Conservation (phyloP, 1,284 basidiomycete genomes). For the Mycena sp. region DNA sequence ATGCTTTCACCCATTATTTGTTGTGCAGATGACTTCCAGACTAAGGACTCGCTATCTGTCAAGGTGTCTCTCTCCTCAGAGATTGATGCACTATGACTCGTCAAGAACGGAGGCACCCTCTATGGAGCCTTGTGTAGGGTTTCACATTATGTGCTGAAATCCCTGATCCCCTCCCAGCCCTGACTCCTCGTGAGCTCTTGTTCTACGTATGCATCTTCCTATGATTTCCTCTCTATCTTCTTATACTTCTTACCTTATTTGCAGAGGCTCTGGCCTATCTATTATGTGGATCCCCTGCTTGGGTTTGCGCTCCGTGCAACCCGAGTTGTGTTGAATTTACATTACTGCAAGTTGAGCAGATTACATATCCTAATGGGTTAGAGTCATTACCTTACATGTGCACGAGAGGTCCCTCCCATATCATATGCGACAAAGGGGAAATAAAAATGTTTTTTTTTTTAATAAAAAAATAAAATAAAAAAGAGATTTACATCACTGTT, state of each 20-base stretch:
- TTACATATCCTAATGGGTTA: neutral
- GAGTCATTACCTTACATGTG: neutral
- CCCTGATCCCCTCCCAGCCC: neutral
- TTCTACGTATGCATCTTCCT: neutral
- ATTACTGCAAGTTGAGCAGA: too few relatives aligned
- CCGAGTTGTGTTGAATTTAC: neutral
- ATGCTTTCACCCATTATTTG: neutral
- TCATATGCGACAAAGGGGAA: neutral
- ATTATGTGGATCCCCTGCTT: too few relatives aligned
- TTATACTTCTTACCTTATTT: too few relatives aligned
- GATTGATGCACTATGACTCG: neutral
- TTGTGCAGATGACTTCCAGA: neutral
- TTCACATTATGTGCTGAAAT: neutral
- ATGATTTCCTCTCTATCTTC: neutral
- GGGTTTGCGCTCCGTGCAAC: neutral
- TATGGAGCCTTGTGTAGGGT: neutral
- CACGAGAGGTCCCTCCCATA: neutral
- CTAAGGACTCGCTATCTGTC: neutral
- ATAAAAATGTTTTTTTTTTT: neutral
- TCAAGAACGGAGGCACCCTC: neutral
- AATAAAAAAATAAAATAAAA: constrained; percentile 1
- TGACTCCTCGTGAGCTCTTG: neutral
- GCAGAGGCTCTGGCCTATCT: too few relatives aligned
- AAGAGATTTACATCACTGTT: too few relatives aligned
- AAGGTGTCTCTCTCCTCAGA: neutral